Conservation (phyloP, 208 protist genomes). For the Wallacemonas collosoma region DNA sequence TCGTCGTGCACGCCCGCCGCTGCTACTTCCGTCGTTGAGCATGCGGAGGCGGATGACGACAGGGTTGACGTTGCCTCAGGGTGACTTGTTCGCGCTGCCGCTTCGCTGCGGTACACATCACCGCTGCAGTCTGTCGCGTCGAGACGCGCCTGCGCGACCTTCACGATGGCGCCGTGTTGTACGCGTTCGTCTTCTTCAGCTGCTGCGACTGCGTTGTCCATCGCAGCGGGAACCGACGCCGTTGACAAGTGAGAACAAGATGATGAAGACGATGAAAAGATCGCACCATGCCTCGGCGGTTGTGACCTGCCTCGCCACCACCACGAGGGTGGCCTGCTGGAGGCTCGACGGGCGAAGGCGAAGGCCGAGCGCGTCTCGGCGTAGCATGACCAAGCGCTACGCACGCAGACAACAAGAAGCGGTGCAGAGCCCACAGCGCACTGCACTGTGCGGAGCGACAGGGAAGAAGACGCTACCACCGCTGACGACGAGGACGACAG, state of each 20-base stretch:
- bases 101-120: too few species aligned
- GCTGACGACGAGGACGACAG: neutral
- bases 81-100: too few species aligned
- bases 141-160: too few species aligned
- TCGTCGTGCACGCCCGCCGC: neutral
- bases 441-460: neutral
- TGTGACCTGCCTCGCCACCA: neutral
- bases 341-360: conserved; percentile 26
- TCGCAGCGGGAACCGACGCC: too few species aligned
- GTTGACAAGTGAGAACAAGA: too few species aligned
- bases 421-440: neutral
- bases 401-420: conserved; percentile 34
- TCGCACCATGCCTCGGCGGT: neutral
- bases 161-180: too few species aligned
- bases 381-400: conserved; percentile 34
- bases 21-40: too few species aligned
- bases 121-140: too few species aligned
- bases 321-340: conserved; percentile 8
- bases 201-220: too few species aligned
- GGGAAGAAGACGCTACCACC: neutral
- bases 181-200: too few species aligned
- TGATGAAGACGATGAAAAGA: neutral
- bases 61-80: too few species aligned
- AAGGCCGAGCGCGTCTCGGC: conserved; percentile 29
- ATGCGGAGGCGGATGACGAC: too few species aligned